Evolutionary conservation across 192 early-diverging fungal species (phyloP).

Genomic region (Coemansia sp.): DNA sequence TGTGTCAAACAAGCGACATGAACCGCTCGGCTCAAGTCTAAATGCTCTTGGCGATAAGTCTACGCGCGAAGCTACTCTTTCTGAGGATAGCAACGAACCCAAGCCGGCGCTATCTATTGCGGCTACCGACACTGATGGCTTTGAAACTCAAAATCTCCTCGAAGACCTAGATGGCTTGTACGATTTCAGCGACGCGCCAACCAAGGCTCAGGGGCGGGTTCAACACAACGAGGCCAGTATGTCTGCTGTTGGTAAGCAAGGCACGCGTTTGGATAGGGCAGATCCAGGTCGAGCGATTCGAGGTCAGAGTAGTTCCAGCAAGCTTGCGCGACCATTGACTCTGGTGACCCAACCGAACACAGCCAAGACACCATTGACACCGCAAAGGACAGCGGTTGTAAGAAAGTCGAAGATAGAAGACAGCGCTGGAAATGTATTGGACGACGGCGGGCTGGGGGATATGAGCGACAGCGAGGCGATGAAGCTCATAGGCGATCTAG

Average conservation of each 20-base stretch:
- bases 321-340: background rate
- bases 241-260: background rate
- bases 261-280: background rate
- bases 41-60: background rate
- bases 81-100: background rate
- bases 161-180: slow-evolving; percentile 47
- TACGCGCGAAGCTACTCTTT: background rate
- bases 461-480: slow-evolving; percentile 23
- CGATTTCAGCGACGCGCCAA: slow-evolving; percentile 11
- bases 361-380: background rate
- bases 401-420: background rate
- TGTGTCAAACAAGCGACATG: background rate
- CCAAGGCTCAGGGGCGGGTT: background rate
- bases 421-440: background rate
- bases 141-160: slow-evolving; percentile 31
- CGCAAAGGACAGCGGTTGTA: background rate
- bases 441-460: slow-evolving; percentile 4
- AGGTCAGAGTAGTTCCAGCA: background rate
- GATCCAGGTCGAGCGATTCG: background rate
- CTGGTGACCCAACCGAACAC: background rate
- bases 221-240: background rate
- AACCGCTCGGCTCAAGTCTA: background rate
- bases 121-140: slow-evolving; percentile 9
- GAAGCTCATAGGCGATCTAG: slow-evolving; percentile 14
- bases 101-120: background rate